Evolutionary conservation across 2,329 filamentous ascomycete genomes (phyloP).

Genomic region (Calonectria naviculata): DNA sequence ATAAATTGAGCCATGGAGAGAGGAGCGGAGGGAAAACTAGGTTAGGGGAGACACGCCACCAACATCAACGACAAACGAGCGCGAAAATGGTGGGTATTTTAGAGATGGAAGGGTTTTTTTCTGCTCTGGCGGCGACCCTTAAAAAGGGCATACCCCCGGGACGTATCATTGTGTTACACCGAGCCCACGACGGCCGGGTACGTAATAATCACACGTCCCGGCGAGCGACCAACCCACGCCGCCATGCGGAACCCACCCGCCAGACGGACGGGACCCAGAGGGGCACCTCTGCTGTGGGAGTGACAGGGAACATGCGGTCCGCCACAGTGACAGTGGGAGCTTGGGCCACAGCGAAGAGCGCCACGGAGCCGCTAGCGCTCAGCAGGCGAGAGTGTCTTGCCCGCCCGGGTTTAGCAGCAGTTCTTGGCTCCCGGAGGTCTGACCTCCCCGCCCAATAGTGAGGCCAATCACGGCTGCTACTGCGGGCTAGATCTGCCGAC

Average conservation of each 20-base stretch:
- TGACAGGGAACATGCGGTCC: neutral
- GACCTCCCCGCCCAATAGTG: conserved; percentile 15
- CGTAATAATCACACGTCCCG: conserved; percentile 10
- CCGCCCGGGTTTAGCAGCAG: conserved; percentile 12
- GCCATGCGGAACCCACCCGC: neutral
- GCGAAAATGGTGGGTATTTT: neutral
- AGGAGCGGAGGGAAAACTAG: neutral
- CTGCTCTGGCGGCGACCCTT: neutral
- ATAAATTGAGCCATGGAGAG: neutral
- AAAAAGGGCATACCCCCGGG: neutral
- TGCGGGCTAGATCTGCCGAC: conserved; percentile 19
- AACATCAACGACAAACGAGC: neutral
- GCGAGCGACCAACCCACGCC: neutral
- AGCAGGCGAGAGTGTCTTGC: neutral
- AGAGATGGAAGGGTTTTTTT: neutral
- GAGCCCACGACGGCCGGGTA: neutral
- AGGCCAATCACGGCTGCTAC: conserved; percentile 7
- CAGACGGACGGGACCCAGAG: neutral
- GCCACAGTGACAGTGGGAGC: conserved; percentile 1
- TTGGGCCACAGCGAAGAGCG: neutral
- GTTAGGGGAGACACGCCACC: neutral
- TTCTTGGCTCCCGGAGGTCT: conserved; percentile 35
- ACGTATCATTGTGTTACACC: neutral
- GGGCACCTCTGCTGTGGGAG: neutral
- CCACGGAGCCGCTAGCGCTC: neutral